Percentiles rank a stretch among this genome's conserved stretches.
These are phyloP conservation scores for Boletus sp. DNA, from an alignment of 1,284 basidiomycete genomes.

Conservation along the genomic window DNA sequence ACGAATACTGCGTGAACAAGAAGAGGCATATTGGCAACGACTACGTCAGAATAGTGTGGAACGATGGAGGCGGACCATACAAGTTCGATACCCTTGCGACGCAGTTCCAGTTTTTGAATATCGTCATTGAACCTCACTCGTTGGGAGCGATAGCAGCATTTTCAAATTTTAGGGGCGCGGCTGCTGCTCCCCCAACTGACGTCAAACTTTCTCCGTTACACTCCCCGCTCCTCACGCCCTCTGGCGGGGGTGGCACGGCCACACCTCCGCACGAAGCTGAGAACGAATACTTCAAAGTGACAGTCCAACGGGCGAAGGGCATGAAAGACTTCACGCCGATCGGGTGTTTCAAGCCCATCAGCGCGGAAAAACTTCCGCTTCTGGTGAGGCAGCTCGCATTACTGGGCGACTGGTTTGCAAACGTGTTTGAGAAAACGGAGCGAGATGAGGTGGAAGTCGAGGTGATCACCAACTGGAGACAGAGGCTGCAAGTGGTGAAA, in stretches of 20 bases:
- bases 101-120: constrained; percentile 97
- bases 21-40: constrained; percentile 95
- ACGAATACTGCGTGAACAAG: constrained; percentile 75
- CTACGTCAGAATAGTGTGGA: constrained; percentile 94
- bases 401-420: constrained; percentile 84
- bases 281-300: constrained; percentile 90
- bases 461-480: constrained; percentile 87
- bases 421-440: constrained; percentile 75
- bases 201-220: constrained; percentile 21
- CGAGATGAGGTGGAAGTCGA: constrained; percentile 67
- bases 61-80: constrained; percentile 87
- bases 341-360: constrained; percentile 90
- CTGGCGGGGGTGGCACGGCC: constrained; percentile 10
- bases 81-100: constrained; percentile 88
- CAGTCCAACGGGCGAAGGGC: constrained; percentile 76
- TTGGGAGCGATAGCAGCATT: constrained; percentile 77
- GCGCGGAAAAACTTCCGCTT: constrained; percentile 76
- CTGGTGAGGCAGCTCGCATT: constrained; percentile 84
- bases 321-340: constrained; percentile 92
- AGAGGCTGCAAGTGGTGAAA: constrained; percentile 74
- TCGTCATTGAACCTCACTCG: constrained; percentile 94
- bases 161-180: constrained; percentile 45
- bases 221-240: constrained; percentile 18
- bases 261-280: constrained; percentile 50
- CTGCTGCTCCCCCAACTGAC: constrained; percentile 9